Base-by-base conservation (phyloP, 768 basidiomycete genomes). In the Phlebiopsis flavidoalba region DNA sequence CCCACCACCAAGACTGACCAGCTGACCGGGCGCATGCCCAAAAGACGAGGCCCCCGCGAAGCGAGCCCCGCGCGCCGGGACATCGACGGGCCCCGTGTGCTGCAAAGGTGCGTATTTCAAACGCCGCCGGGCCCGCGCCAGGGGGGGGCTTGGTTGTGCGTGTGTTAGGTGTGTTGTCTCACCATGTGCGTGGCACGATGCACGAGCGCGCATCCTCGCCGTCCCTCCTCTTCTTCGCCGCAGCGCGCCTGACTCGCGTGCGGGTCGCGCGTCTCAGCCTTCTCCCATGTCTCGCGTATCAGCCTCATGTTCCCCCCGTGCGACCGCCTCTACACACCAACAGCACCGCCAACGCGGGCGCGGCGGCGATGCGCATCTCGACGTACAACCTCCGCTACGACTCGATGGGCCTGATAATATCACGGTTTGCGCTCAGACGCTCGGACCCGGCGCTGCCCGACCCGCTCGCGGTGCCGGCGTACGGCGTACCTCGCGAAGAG, bases 371-470 rank as follows among this genome's bases (percentile, higher is more conserved):
- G 62, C 72, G 79, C 36, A 62, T 82, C 48, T 75, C 75, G 11
- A 76, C 80, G 0, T 84, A 79, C 69, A 85, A 85, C 69, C 67
- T 85, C 37, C 81, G 83, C 17, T 84, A 75, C 64, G 83, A 85
- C 70, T 77, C 76, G 17, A 71, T 73, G 64, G 81, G 81, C n/a
- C 75, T 84, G 70, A 75, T 70, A 53, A 31, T 6, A 31, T 31
- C 26, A 31, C 26, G 26, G 26, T 79, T 82, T 40, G 74, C 79
- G 11, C 78, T 83, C n/a, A 70, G 75, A 59, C 70, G 80, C 62
- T 76, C 81, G 2, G 67, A 84, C 17, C 71, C 73, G 1, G 59
- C 69, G 2, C 75, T 84, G 12, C 70, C 73, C 5, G 76, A 83
- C 65, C 80, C 81, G 2, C 71, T 79, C 8, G 56, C 63, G 11